Percentiles rank a stretch among this genome's conserved stretches.
These are phyloP conservation scores for Phytophthora sojae DNA, from an alignment of 352 stramenopile species.

Conservation along the genomic window DNA sequence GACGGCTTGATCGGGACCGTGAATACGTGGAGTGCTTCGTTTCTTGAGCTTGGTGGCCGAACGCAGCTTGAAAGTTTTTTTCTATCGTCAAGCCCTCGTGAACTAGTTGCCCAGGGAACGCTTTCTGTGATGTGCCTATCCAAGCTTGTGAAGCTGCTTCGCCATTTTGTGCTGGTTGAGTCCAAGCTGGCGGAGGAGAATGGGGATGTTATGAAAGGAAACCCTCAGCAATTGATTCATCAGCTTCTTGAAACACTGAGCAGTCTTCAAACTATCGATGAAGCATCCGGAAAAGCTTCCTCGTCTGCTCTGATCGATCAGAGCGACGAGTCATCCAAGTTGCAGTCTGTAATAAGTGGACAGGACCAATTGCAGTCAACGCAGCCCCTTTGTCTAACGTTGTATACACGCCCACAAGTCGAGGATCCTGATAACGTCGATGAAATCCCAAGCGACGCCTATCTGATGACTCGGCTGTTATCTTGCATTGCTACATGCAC, in stretches of 20 bases:
- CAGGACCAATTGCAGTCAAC: constrained; percentile 16
- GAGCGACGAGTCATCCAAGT: constrained; percentile 1
- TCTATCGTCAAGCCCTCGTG: constrained; percentile 40
- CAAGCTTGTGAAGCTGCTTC: constrained; percentile 75
- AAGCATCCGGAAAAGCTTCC: constrained; percentile 15
- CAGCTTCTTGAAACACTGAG: constrained; percentile 54
- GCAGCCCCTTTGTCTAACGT: constrained; percentile 34
- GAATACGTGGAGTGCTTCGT: constrained; percentile 73
- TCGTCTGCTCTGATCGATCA: background rate
- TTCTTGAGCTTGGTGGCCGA: constrained; percentile 69
- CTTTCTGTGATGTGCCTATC: constrained; percentile 72
- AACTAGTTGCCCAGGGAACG: constrained; percentile 51
- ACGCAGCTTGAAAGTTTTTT: constrained; percentile 66
- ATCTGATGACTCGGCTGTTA: constrained; percentile 64
- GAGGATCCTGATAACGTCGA: constrained; percentile 59
- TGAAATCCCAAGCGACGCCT: constrained; percentile 55
- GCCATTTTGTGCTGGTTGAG: constrained; percentile 73
- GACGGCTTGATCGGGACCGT: constrained; percentile 47
- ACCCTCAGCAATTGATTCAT: constrained; percentile 46
- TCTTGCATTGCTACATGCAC: constrained; percentile 57
- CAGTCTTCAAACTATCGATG: constrained; percentile 39
- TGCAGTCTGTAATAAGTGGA: constrained; percentile 7
- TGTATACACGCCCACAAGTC: constrained; percentile 48
- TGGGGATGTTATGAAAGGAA: constrained; percentile 26
- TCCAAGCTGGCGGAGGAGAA: constrained; percentile 43